A percentile compares a stretch with the other conserved stretches of the same genome.
phyloP scores from a whole-genome alignment of 768 basidiomycete species.

The Tricholoma sp. region DNA sequence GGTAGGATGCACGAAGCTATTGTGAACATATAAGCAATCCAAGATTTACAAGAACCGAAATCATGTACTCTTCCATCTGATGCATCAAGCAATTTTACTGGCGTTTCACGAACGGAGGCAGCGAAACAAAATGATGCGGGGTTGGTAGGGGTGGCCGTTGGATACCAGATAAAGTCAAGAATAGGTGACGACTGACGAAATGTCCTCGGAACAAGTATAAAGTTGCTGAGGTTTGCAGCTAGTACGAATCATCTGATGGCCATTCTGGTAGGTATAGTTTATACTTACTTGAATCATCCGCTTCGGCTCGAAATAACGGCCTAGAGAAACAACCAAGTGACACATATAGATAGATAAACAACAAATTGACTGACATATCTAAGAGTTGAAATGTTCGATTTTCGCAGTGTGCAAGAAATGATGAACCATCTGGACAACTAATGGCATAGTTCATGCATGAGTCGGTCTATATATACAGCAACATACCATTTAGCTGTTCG shows the following conservation, averaged over 20 bases:
- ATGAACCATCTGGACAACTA: conserved; percentile 76
- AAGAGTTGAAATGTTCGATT: conserved; percentile 59
- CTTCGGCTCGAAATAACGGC: background rate
- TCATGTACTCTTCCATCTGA: conserved; percentile 61
- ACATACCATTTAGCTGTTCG: conserved; percentile 51
- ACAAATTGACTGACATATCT: conserved; percentile 33
- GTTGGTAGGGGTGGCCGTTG: conserved; percentile 54
- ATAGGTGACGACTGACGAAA: conserved; percentile 63
- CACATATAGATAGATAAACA: background rate
- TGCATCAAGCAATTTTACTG: conserved; percentile 82
- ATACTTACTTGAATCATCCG: background rate
- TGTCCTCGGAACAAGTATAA: conserved; percentile 12
- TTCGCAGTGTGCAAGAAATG: conserved; percentile 65
- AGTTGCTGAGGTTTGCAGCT: background rate
- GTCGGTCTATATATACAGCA: background rate
- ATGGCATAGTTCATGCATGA: background rate
- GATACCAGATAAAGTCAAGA: conserved; percentile 83
- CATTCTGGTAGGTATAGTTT: too few species aligned
- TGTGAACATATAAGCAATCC: background rate
- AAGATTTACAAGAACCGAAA: background rate
- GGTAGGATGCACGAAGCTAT: conserved; percentile 87
- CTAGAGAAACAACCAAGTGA: background rate
- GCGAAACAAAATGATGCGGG: conserved; percentile 77
- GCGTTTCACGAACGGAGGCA: conserved; percentile 77
- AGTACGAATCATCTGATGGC: background rate